Evolutionary conservation across 2,329 filamentous ascomycete genomes (phyloP).

Genomic region (Claviceps digitariae): DNA sequence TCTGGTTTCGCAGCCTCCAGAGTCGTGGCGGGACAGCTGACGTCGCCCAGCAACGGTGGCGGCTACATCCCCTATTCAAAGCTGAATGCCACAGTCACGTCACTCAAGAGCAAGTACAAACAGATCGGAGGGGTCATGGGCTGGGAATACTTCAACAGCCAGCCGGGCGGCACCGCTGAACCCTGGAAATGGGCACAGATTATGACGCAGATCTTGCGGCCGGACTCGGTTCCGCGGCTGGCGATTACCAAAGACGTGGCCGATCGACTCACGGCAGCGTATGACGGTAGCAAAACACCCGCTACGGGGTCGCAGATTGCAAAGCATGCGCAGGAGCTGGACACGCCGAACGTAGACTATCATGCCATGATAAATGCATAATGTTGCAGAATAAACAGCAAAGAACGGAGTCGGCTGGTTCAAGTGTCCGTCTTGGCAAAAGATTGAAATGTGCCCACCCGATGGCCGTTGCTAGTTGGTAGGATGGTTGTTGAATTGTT

Average conservation of each 20-base stretch:
- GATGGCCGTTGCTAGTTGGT: no score
- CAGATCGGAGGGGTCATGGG: slow-evolving; percentile 75
- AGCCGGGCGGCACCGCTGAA: slow-evolving; percentile 30
- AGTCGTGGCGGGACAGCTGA: slow-evolving; percentile 66
- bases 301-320: no score
- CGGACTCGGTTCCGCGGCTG: slow-evolving; percentile 6
- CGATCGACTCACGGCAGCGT: slow-evolving; percentile 4
- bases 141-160: slow-evolving; percentile 78
- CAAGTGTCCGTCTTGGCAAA: no score
- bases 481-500: no score
- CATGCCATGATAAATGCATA: slow-evolving; percentile 4
- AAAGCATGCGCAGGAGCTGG: not conserved
- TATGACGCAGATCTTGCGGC: slow-evolving; percentile 15
- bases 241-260: slow-evolving; percentile 6
- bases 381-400: not conserved
- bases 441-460: no score
- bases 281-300: not conserved
- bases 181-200: slow-evolving; percentile 65
- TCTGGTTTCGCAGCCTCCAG: slow-evolving; percentile 57
- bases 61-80: slow-evolving; percentile 32
- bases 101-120: slow-evolving; percentile 36
- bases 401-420: not conserved
- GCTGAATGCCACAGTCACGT: slow-evolving; percentile 25
- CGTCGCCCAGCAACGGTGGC: slow-evolving; percentile 54
- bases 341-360: not conserved